These are phyloP conservation scores for Hamigera avellanea DNA, from an alignment of 495 filamentous ascomycete species.

Conservation along the genomic window DNA sequence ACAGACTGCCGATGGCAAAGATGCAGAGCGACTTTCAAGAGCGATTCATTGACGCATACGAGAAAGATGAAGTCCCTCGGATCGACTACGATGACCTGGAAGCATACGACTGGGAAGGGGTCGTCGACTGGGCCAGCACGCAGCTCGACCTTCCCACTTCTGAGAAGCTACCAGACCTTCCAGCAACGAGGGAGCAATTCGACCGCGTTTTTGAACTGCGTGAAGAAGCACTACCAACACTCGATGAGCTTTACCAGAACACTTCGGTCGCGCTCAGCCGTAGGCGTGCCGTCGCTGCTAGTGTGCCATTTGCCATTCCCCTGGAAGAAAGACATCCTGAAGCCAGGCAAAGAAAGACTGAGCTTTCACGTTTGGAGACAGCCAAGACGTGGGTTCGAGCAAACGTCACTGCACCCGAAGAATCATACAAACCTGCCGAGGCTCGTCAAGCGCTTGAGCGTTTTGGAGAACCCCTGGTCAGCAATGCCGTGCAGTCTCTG, in stretches of 20 bases:
- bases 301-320: conserved; percentile 23
- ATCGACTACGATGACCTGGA: conserved; percentile 63
- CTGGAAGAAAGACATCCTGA: conserved; percentile 8
- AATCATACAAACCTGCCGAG: conserved; percentile 28
- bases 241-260: conserved; percentile 34
- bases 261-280: conserved; percentile 17
- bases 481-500: conserved; percentile 45
- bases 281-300: conserved; percentile 24
- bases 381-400: conserved; percentile 54
- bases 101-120: conserved; percentile 61
- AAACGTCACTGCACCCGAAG: conserved; percentile 39
- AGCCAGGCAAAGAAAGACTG: conserved; percentile 6
- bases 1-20: conserved; percentile 50
- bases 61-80: conserved; percentile 48
- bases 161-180: conserved; percentile 35
- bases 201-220: conserved; percentile 37
- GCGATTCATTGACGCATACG: conserved; percentile 66
- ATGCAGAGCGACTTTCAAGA: conserved; percentile 69
- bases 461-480: conserved; percentile 35
- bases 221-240: conserved; percentile 20
- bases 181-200: conserved; percentile 38
- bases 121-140: conserved; percentile 62
- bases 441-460: conserved; percentile 32
- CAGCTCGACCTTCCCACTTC: conserved; percentile 32
- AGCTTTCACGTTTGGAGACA: conserved; percentile 19